phyloP scores from a whole-genome alignment of 305 asterid genomes.

The Plantago lanceolata region DNA sequence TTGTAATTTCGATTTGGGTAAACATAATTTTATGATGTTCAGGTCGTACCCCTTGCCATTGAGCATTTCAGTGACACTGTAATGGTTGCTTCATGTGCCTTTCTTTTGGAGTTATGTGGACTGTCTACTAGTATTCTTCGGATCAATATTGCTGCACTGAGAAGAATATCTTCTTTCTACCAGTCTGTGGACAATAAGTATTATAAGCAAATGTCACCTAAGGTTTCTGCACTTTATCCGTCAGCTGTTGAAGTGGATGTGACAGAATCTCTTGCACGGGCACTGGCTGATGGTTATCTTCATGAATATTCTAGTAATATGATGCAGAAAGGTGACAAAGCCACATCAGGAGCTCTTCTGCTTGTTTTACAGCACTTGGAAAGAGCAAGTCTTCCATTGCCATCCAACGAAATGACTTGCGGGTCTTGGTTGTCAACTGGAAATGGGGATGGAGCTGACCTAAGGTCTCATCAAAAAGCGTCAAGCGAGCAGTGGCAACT shows the following conservation, averaged over 20 bases:
- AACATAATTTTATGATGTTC: slow-evolving; percentile 28
- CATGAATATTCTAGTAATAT: slow-evolving; percentile 45
- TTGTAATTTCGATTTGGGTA: slow-evolving; percentile 1
- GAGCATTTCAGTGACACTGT: slow-evolving; percentile 80
- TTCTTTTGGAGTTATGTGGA: slow-evolving; percentile 91
- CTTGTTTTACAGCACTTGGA: slow-evolving; percentile 92
- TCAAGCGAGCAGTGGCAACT: slow-evolving; percentile 88
- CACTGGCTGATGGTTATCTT: slow-evolving; percentile 87
- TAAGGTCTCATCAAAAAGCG: slow-evolving; percentile 89
- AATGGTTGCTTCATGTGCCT: slow-evolving; percentile 88
- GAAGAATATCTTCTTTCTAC: slow-evolving; percentile 87
- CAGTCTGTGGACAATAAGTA: slow-evolving; percentile 53
- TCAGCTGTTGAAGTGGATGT: slow-evolving; percentile 55
- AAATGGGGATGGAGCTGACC: slow-evolving; percentile 74
- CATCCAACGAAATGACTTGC: slow-evolving; percentile 63
- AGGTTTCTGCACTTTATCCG: slow-evolving; percentile 53
- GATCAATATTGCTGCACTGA: slow-evolving; percentile 83
- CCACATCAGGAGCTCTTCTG: slow-evolving; percentile 67
- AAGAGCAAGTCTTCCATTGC: slow-evolving; percentile 74
- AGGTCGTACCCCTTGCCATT: slow-evolving; percentile 92
- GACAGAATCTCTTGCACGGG: slow-evolving; percentile 83
- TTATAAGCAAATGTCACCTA: slow-evolving; percentile 48
- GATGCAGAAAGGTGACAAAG: slow-evolving; percentile 43
- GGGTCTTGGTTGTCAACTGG: slow-evolving; percentile 92
- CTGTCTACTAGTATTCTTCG: slow-evolving; percentile 63